Base-by-base conservation (phyloP, 108 stramenopile species). In the Skeletonema potamos region DNA sequence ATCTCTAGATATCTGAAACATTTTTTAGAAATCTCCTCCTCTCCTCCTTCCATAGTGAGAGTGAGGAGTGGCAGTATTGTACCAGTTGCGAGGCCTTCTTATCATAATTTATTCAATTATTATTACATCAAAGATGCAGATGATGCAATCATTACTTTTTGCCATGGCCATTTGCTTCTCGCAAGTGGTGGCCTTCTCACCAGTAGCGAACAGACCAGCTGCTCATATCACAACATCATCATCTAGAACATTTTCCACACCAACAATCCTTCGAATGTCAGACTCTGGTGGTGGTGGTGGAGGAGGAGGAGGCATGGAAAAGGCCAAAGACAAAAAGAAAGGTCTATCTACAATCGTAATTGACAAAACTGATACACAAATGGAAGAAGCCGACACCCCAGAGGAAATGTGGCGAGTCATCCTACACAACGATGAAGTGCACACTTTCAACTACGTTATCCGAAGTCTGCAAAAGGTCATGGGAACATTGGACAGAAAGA, bases 381-480 rank as follows among this genome's bases (percentile, higher is more conserved):
- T 68, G 36, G 91, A 96, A 68, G 89, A 94, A 70, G 82, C 91
- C 18, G 81, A 93, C 27, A 81, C 70, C 1, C 69, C 82, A 26
- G 89, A 88, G 68, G 87, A 91, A 71, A 66, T 75, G 82, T 97
- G 95, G 93, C 86, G 96, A 24, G 95, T 98, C 3, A 79, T 98
- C 18, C 84, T 98, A 33, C 97, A 98, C 86, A 96, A 98, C 77
- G 97, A 98, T 82, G 95, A 96, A 74, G 92, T 96, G 22, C 96
- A 98, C 81, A 96, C 95, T 1, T 96, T 98, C 81, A 91, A 96
- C 62, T 98, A 98, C 64, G 97, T 97, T n/a, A 90, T 94, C 62
- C 84, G 89, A 54, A 87, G 84, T 84, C 82, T 96, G 58, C 85
- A 83, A 69, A 96, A 96, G 75, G 90, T 89, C 33, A 88, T 94